Evolutionary conservation across 225 moss, liverwort and hornwort species (phyloP), one percentile per base, ranked within the genome.

Genomic region (Marchantia polymorpha): DNA sequence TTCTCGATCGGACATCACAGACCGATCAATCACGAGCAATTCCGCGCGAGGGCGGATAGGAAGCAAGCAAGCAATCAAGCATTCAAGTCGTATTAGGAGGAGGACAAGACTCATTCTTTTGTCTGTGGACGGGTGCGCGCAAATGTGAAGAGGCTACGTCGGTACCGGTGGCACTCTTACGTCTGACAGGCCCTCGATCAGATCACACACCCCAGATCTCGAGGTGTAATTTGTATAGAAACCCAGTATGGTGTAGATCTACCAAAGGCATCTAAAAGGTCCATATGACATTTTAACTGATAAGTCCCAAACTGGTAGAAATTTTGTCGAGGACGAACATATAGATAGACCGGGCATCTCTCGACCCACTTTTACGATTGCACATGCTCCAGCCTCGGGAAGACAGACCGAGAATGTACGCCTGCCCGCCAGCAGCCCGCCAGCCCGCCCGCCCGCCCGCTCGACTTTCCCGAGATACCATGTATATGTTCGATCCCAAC

Each of bases 191-290:
- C 71, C 71, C 71, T 50, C 69, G 69, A 30, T 72, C 71, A 72
- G 71, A 72, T 72, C 71, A 51, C 49, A 72, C 71, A 50, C 71
- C 22, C 71, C 71, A 51, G 71, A 72, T 72, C 71, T n/a, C 31
- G 71, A 72, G 71, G 71, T 72, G 71, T 51, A 72, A 72, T 72
- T 48, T 72, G 71, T 72, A 72, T 72, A 72, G 71, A n/a, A 72
- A 69, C 50, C 50, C 50, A 72, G 47, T 72, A 51, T 48, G 67
- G 31, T 67, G 67, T 67, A 67, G 71, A 48, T 72, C 71, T 72
- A 72, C 71, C 71, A 50, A 50, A 49, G 49, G 71, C 16, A 4
- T 39, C 14, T 67, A 30, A 13, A 67, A 67, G 67, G 67, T 67
- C 67, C 29, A 30, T 67, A 67, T 10, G 29, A 29, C 31, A 67